A percentile compares a stretch with the other conserved stretches of the same genome.
These are phyloP conservation scores for Fraxinus albicans DNA, from an alignment of 305 asterid genomes.

Conservation along the genomic window DNA sequence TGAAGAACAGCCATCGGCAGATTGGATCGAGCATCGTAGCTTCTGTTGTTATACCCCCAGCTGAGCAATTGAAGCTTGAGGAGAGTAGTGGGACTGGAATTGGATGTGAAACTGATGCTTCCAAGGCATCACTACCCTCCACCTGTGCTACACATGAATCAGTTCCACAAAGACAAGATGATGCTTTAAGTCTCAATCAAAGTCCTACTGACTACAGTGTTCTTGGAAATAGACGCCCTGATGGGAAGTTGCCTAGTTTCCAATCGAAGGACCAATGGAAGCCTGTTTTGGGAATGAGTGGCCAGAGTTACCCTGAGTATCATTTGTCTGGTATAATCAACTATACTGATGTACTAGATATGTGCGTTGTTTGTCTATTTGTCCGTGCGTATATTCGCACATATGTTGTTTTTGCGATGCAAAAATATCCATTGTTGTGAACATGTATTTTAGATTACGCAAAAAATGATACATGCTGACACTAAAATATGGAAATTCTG, in stretches of 20 bases:
- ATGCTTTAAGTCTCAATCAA: conserved; percentile 39
- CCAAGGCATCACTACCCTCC: conserved; percentile 43
- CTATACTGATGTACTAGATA: neutral
- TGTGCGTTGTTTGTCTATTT: neutral
- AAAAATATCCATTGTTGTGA: conserved; percentile 5
- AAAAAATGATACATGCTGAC: conserved; percentile 18
- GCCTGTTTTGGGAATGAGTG: conserved; percentile 58
- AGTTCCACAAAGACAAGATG: conserved; percentile 50
- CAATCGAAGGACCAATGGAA: conserved; percentile 73
- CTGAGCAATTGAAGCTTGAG: conserved; percentile 53
- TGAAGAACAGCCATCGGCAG: conserved; percentile 43
- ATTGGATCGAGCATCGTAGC: conserved; percentile 33
- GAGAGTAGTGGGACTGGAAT: conserved; percentile 47
- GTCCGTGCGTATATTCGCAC: neutral
- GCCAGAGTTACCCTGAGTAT: conserved; percentile 47
- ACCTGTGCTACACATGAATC: conserved; percentile 41
- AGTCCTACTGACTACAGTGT: conserved; percentile 39
- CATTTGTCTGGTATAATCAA: conserved; percentile 19
- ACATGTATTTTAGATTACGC: conserved; percentile 7
- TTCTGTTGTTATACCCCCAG: conserved; percentile 44
- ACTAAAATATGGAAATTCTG: conserved; percentile 18
- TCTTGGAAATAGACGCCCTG: conserved; percentile 49
- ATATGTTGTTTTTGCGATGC: conserved; percentile 14
- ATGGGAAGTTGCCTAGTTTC: conserved; percentile 49
- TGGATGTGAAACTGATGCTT: conserved; percentile 40